Evolutionary conservation across 805 yeast species (phyloP).

Genomic region (Scheffersomyces stipitis): DNA sequence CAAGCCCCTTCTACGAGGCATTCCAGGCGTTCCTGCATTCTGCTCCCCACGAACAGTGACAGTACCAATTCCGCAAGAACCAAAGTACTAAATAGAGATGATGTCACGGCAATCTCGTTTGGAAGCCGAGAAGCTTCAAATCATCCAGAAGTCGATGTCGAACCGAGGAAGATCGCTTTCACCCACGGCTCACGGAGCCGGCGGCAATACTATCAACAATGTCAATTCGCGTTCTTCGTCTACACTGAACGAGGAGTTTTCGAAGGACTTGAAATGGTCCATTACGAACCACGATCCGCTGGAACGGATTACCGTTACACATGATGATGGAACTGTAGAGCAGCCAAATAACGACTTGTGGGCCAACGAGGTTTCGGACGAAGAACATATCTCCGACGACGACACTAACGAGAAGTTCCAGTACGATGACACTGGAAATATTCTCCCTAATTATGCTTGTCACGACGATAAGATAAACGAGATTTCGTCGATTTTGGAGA

Average conservation of each 20-base stretch:
- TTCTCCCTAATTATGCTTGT: slow-evolving; percentile 57
- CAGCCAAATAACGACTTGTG: slow-evolving; percentile 15
- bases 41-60: too few relatives aligned
- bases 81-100: too few relatives aligned
- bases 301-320: slow-evolving; percentile 39
- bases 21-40: too few relatives aligned
- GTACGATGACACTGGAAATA: slow-evolving; percentile 59
- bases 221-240: slow-evolving; percentile 33
- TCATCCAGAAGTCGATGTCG: slow-evolving; percentile 37
- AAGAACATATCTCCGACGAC: slow-evolving; percentile 60
- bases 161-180: slow-evolving; percentile 38
- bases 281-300: slow-evolving; percentile 75
- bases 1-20: too few relatives aligned
- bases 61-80: too few relatives aligned
- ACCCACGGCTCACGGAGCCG: too few relatives aligned
- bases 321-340: slow-evolving; percentile 11
- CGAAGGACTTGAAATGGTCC: slow-evolving; percentile 56
- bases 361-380: slow-evolving; percentile 49
- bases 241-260: slow-evolving; percentile 34
- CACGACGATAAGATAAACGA: slow-evolving; percentile 42
- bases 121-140: slow-evolving; percentile 43
- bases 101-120: slow-evolving; percentile 30
- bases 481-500: slow-evolving; percentile 34
- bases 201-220: slow-evolving; percentile 21
- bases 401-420: slow-evolving; percentile 58